Conservation (phyloP, 176 grass and related monocot species). For the Hsuehochloa calcarea region DNA sequence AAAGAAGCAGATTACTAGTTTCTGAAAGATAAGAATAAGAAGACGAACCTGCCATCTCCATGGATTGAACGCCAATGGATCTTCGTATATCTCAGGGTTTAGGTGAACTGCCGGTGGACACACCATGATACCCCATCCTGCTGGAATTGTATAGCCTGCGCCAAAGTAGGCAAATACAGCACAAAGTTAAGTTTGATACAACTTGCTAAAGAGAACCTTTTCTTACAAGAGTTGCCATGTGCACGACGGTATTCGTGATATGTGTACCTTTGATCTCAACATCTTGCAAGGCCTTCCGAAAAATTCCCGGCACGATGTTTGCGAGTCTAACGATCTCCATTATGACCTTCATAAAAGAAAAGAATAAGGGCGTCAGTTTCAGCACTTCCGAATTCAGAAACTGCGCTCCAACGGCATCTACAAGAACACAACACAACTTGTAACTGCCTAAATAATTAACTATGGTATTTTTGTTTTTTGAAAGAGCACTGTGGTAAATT, state of each 20-base stretch:
- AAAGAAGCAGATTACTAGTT: constrained; percentile 1
- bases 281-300: constrained; percentile 67
- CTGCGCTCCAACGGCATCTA: not conserved
- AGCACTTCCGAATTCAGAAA: constrained; percentile 22
- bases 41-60: constrained; percentile 79
- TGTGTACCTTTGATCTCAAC: constrained; percentile 73
- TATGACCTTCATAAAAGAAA: constrained; percentile 54
- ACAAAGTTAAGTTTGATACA: constrained; percentile 23
- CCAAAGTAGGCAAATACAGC: not conserved
- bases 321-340: constrained; percentile 69
- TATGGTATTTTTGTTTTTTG: not conserved
- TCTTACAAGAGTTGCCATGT: constrained; percentile 9
- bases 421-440: not conserved
- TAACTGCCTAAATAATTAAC: not conserved
- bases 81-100: constrained; percentile 78
- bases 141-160: constrained; percentile 81
- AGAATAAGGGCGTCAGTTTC: constrained; percentile 23
- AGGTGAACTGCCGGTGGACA: constrained; percentile 80
- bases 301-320: constrained; percentile 81
- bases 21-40: not conserved
- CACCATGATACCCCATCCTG: constrained; percentile 88
- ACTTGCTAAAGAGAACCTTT: constrained; percentile 3
- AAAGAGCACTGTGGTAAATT: not conserved
- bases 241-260: not conserved
- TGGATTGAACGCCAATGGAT: constrained; percentile 76